A percentile compares a stretch with the other conserved stretches of the same genome.
These are phyloP conservation scores for Debaryomyces tyrocola DNA, from an alignment of 805 yeast genomes.

Conservation along the genomic window DNA sequence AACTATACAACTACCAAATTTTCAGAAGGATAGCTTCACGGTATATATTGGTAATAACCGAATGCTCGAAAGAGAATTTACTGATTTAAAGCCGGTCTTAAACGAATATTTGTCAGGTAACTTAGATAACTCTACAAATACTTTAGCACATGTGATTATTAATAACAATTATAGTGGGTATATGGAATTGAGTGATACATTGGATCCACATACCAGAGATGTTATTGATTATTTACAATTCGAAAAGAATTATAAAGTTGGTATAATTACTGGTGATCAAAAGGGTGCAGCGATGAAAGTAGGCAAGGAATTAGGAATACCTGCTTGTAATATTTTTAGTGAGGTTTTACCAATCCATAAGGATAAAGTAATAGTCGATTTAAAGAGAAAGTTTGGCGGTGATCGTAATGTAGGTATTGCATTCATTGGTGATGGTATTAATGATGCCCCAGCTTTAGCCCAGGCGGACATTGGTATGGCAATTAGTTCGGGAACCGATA, in stretches of 20 bases:
- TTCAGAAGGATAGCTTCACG: constrained; percentile 13
- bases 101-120: constrained; percentile 1
- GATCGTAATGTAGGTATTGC: constrained; percentile 51
- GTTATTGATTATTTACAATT: constrained; percentile 56
- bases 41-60: constrained; percentile 58
- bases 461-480: constrained; percentile 89
- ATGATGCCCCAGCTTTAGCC: constrained; percentile 95
- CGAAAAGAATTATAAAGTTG: constrained; percentile 57
- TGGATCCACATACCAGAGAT: constrained; percentile 63
- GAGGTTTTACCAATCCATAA: constrained; percentile 79
- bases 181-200: constrained; percentile 63
- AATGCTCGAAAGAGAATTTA: constrained; percentile 29
- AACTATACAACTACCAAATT: constrained; percentile 27
- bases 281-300: constrained; percentile 58
- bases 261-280: constrained; percentile 91
- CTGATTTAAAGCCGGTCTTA: constrained; percentile 2
- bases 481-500: constrained; percentile 89
- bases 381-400: constrained; percentile 48
- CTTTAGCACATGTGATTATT: constrained; percentile 58
- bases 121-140: constrained; percentile 26
- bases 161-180: constrained; percentile 61
- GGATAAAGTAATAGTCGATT: constrained; percentile 58
- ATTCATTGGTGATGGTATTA: constrained; percentile 96
- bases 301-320: constrained; percentile 69
- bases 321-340: constrained; percentile 62